Base-by-base conservation (phyloP, 2,329 filamentous ascomycete species). In the Sphaerulina vaccinii region DNA sequence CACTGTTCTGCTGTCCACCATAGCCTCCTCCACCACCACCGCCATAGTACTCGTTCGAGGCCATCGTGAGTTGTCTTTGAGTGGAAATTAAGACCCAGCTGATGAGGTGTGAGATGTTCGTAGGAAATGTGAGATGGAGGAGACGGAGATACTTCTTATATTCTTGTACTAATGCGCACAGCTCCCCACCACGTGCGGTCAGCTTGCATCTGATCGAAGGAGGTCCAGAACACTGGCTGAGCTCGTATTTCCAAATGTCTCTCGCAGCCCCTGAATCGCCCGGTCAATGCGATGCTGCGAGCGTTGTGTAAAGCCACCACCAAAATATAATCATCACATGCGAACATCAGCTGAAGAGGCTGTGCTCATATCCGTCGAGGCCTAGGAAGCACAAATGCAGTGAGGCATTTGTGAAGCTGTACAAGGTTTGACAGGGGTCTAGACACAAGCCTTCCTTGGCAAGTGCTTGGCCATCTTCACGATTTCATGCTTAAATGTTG, bases 11-110 rank as follows among this genome's bases (percentile, higher is more conserved):
- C n/a, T n/a, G n/a, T 8, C 41, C 43, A n/a, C 39, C 35, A 38
- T 52, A 49, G n/a, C 44, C 50, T 40, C 50, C 33, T 15, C 21
- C 29, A 16, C 32, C 40, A 5, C 38, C 38, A 3, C 52, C 52
- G 36, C 49, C 44, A 11, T 55, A 52, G 21, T 45, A 45, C 10
- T 45, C 24, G 8, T 45, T 45, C 4, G 42, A 33, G 21, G 42
- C 42, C 42, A 45, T 45, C 18, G 16, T 45, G 27, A 32, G 27
- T 5, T 9, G 27, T n/a, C n/a, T 7, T 3, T 32, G 27, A 4
- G 27, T 32, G 8, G 5, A 11, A 32, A 11, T 32, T 9, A 13
- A 32, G 27, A 32, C 10, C 10, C 27, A 32, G 27, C 27, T 32
- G 27, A n/a, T 7, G 8, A 32, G 5, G 27, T 32, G 27, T 32